Evolutionary conservation across 768 basidiomycete species (phyloP).

Genomic region (Naganishia kalamii): DNA sequence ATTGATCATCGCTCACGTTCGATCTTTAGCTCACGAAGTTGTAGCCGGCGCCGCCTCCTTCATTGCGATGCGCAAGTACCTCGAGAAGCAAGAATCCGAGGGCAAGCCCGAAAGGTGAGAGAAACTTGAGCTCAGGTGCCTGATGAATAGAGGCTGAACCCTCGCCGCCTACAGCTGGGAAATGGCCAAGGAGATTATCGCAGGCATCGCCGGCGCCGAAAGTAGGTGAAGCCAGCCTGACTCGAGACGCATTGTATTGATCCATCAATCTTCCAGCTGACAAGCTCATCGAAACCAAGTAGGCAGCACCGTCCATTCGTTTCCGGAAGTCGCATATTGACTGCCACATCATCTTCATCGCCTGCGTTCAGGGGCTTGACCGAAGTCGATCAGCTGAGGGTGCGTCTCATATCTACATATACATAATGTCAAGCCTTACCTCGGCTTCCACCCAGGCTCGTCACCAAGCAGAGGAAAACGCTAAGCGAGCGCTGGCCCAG

Average conservation of each 20-base stretch:
- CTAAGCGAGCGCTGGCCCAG: constrained; percentile 15
- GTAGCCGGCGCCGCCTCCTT: constrained; percentile 17
- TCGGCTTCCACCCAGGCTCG: not conserved
- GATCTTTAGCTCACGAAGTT: constrained; percentile 19
- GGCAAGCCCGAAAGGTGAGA: constrained; percentile 23
- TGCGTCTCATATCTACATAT: not conserved
- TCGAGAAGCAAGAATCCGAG: constrained; percentile 18
- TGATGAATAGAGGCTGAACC: not conserved
- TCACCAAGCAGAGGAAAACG: constrained; percentile 23
- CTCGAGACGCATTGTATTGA: not conserved
- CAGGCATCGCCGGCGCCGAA: constrained; percentile 17
- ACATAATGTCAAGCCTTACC: not conserved
- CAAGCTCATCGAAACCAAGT: constrained; percentile 25
- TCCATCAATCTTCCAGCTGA: not conserved
- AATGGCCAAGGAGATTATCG: constrained; percentile 17
- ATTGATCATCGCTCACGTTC: not conserved
- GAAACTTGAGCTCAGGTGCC: not conserved
- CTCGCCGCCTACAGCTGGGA: not conserved
- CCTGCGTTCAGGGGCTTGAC: constrained; percentile 7
- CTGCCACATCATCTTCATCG: not conserved
- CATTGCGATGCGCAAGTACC: constrained; percentile 19
- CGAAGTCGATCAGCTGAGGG: constrained; percentile 9
- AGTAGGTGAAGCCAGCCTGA: not conserved
- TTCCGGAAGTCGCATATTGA: not conserved
- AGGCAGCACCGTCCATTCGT: not conserved